Conservation (phyloP, 2,329 filamentous ascomycete species). For the Phyllosticta paracitricarpa region DNA sequence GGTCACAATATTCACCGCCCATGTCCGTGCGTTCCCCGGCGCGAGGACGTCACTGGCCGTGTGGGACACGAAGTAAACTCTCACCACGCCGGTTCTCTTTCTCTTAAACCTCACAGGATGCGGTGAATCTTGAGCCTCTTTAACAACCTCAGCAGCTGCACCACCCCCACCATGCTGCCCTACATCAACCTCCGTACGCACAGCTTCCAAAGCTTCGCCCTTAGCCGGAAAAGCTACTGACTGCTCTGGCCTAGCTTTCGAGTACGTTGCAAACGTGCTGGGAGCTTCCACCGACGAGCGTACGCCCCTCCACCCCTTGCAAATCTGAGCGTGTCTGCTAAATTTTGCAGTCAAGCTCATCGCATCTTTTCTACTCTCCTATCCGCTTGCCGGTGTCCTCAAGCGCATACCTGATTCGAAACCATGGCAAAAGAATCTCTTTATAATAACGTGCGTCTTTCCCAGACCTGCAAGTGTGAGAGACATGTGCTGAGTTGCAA, state of each 20-base stretch:
- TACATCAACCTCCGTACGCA: constrained; percentile 51
- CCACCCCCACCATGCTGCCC: constrained; percentile 44
- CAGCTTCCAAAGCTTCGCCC: constrained; percentile 6
- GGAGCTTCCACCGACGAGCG: constrained; percentile 57
- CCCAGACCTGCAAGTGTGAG: background rate
- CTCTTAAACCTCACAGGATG: background rate
- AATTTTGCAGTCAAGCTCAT: constrained; percentile 74
- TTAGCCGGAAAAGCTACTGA: background rate
- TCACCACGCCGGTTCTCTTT: background rate
- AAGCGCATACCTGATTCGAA: constrained; percentile 83
- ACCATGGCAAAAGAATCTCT: constrained; percentile 77
- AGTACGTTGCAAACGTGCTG: constrained; percentile 45
- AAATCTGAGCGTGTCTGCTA: background rate
- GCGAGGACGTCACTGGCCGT: constrained; percentile 13
- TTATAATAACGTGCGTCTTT: constrained; percentile 61
- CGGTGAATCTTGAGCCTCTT: background rate
- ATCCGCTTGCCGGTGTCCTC: constrained; percentile 76
- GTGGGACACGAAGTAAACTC: background rate
- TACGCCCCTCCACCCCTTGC: constrained; percentile 26
- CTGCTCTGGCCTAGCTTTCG: constrained; percentile 42
- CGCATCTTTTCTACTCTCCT: constrained; percentile 81
- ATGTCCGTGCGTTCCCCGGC: background rate
- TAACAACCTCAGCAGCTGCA: background rate
- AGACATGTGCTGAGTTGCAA: constrained; percentile 9
- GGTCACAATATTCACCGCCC: background rate